A percentile compares a stretch with the other conserved stretches of the same genome.
Evolutionary conservation across 306 rosid genomes (phyloP).

Genomic region (Comarum palustre): DNA sequence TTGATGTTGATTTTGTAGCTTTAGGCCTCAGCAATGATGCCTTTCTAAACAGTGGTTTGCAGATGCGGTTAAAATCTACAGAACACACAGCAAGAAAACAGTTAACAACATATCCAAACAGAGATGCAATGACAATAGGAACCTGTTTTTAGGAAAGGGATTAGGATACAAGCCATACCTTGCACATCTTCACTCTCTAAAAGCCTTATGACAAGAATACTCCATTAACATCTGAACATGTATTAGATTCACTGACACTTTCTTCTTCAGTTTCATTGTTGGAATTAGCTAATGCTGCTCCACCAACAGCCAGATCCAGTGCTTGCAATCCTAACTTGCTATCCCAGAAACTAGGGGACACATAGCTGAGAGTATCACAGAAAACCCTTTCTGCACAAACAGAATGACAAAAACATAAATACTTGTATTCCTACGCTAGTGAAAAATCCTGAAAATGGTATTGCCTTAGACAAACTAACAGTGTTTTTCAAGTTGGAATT

Average conservation of each 20-base stretch:
- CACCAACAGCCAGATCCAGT: slow-evolving; percentile 75
- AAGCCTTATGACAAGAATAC: slow-evolving; percentile 70
- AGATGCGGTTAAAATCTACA: slow-evolving; percentile 65
- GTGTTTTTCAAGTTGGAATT: not conserved
- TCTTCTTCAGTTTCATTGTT: slow-evolving; percentile 28
- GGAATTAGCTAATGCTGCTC: slow-evolving; percentile 31
- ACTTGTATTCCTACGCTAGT: not conserved
- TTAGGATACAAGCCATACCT: slow-evolving; percentile 36
- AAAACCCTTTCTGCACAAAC: slow-evolving; percentile 53
- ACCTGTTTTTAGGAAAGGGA: not conserved
- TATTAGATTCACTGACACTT: slow-evolving; percentile 18
- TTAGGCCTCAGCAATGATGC: slow-evolving; percentile 86
- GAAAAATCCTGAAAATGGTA: not conserved
- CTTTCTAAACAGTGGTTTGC: slow-evolving; percentile 74
- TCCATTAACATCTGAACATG: slow-evolving; percentile 37
- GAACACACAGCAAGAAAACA: slow-evolving; percentile 10
- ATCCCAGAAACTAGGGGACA: slow-evolving; percentile 89
- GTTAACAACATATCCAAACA: slow-evolving; percentile 8
- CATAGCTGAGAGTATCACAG: slow-evolving; percentile 87
- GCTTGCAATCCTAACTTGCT: slow-evolving; percentile 76
- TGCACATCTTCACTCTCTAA: slow-evolving; percentile 82
- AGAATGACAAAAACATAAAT: slow-evolving; percentile 10
- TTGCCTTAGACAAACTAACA: not conserved
- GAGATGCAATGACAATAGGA: not conserved
- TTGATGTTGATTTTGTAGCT: slow-evolving; percentile 86